A percentile compares a stretch with the other conserved stretches of the same genome.
phyloP scores from a whole-genome alignment of 2,329 filamentous ascomycete genomes.

The Ophiostoma pallidulum region DNA sequence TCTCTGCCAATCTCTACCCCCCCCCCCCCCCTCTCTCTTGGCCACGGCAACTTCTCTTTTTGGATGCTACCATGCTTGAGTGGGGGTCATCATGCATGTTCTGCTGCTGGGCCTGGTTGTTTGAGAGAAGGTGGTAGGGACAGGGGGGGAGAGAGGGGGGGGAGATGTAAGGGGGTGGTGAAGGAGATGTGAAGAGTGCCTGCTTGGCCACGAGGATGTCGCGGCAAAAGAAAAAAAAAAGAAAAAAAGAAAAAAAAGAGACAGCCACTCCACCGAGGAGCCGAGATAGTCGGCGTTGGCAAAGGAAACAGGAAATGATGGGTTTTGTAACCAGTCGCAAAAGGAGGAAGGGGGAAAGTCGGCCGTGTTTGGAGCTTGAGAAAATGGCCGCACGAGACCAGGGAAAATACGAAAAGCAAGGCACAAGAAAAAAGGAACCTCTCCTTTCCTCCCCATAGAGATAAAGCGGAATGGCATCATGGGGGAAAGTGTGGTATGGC shows the following conservation, averaged over 20 bases:
- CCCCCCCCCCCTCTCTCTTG: no score
- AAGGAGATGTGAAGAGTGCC: neutral
- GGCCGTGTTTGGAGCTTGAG: no score
- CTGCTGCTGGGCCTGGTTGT: conserved; percentile 8
- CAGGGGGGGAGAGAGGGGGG: neutral
- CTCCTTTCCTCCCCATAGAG: neutral
- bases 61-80: neutral
- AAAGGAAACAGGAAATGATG: no score
- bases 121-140: neutral
- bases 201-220: conserved; percentile 1
- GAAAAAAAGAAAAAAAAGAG: neutral
- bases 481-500: neutral
- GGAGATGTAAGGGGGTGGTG: conserved; percentile 1
- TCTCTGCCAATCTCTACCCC: no score
- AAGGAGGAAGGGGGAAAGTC: no score
- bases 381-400: no score
- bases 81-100: conserved; percentile 3
- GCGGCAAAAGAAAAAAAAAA: conserved; percentile 10
- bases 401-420: neutral
- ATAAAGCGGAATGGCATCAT: neutral
- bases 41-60: no score
- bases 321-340: no score
- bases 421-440: neutral
- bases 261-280: no score
- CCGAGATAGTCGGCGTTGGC: no score